Conservation (phyloP, 2,329 filamentous ascomycete genomes). For the Didymellaceae sp. region DNA sequence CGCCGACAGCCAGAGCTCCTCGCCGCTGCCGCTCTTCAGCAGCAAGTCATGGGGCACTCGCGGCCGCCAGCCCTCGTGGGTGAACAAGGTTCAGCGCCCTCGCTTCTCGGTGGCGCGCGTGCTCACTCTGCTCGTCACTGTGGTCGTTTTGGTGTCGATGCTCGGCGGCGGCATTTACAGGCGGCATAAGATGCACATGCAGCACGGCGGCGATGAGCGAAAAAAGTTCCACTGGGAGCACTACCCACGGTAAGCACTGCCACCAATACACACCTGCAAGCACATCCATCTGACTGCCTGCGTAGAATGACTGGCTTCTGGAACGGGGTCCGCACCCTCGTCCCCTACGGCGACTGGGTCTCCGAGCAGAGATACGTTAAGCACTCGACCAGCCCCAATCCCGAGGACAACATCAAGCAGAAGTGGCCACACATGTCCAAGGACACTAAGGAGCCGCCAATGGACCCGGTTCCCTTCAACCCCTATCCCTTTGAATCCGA, state of each 20-base stretch:
- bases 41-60: conserved; percentile 46
- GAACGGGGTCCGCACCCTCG: conserved; percentile 56
- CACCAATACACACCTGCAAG: background rate
- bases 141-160: conserved; percentile 51
- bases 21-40: conserved; percentile 49
- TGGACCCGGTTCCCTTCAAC: conserved; percentile 51
- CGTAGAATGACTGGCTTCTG: conserved; percentile 55
- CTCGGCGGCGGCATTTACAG: conserved; percentile 52
- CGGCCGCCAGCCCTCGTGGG: conserved; percentile 45
- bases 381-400: conserved; percentile 47
- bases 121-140: conserved; percentile 49
- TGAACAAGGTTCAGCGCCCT: conserved; percentile 49
- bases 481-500: conserved; percentile 54
- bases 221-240: conserved; percentile 55
- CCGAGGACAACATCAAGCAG: conserved; percentile 47
- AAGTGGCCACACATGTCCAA: conserved; percentile 45
- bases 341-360: conserved; percentile 50
- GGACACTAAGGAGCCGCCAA: conserved; percentile 47
- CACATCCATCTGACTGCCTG: background rate
- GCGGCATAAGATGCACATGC: conserved; percentile 43
- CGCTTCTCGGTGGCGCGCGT: conserved; percentile 52
- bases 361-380: conserved; percentile 55
- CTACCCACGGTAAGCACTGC: conserved; percentile 49
- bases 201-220: conserved; percentile 42
- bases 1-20: conserved; percentile 50